A percentile compares a stretch with the other conserved stretches of the same genome.
Conservation (phyloP, 768 basidiomycete genomes). For the Pleurotus djamor region DNA sequence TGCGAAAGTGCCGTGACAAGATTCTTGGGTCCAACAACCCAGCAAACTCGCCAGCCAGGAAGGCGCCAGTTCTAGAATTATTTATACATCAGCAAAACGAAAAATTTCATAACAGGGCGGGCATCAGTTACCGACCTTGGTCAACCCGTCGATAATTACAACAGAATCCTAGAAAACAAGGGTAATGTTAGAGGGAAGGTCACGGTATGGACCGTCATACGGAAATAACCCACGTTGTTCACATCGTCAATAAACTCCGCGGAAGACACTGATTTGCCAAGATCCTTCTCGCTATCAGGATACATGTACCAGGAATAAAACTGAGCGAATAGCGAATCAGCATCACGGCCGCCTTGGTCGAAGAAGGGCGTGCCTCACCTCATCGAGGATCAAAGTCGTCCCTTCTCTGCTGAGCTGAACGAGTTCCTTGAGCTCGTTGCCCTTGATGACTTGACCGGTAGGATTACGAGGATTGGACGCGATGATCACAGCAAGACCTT, state of each 20-base stretch:
- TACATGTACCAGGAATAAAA: conserved; percentile 98
- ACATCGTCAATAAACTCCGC: conserved; percentile 88
- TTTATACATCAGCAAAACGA: not conserved
- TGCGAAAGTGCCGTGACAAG: conserved; percentile 90
- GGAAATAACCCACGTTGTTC: conserved; percentile 46
- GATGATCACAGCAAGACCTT: conserved; percentile 82
- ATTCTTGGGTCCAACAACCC: conserved; percentile 91
- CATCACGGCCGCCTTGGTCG: not conserved
- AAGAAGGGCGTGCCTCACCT: conserved; percentile 38
- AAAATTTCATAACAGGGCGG: not conserved
- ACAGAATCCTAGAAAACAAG: conserved; percentile 56
- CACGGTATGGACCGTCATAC: not conserved
- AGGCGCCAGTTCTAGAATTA: conserved; percentile 84
- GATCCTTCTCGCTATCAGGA: conserved; percentile 70
- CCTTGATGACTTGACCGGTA: conserved; percentile 84
- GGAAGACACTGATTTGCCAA: conserved; percentile 77
- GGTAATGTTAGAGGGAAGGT: not conserved
- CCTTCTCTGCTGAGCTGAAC: conserved; percentile 72
- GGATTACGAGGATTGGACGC: conserved; percentile 97
- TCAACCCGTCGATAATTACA: conserved; percentile 88
- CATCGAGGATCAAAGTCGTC: conserved; percentile 83
- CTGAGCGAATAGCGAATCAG: conserved; percentile 32
- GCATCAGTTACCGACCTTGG: conserved; percentile 54
- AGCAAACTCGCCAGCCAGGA: conserved; percentile 93
- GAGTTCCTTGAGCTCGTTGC: conserved; percentile 79